Conservation (phyloP, 257 asterid species). For the Capsicum chinense region DNA sequence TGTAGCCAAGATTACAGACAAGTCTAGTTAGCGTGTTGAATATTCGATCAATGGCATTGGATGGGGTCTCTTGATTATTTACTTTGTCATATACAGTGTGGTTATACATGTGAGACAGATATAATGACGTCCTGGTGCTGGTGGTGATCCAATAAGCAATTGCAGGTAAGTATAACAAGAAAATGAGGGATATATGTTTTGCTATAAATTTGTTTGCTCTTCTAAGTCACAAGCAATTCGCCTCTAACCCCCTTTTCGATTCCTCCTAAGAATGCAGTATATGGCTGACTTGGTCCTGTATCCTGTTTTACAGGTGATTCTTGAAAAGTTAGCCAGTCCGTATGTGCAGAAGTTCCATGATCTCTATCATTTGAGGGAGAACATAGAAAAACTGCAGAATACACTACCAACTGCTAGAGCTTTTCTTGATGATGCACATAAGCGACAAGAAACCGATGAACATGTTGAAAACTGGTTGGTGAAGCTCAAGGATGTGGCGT, state of each 20-base stretch:
- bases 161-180: background rate
- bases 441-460: background rate
- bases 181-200: background rate
- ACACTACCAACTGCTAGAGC: slow-evolving; percentile 35
- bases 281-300: slow-evolving; percentile 35
- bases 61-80: no score
- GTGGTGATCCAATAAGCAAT: background rate
- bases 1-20: no score
- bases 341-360: slow-evolving; percentile 35
- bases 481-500: background rate
- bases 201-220: background rate
- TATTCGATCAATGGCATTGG: no score
- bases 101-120: no score
- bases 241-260: background rate
- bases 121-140: no score
- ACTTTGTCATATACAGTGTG: no score
- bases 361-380: slow-evolving; percentile 20
- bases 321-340: slow-evolving; percentile 39
- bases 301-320: slow-evolving; percentile 32
- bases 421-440: slow-evolving; percentile 6
- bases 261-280: background rate
- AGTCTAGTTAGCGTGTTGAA: no score
- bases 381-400: slow-evolving; percentile 19
- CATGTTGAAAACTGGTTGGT: slow-evolving; percentile 10
- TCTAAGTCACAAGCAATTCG: background rate